Evolutionary conservation across 2,329 filamentous ascomycete species (phyloP), one percentile per base, ranked within the genome.

Genomic region (Aspergillus sp.): DNA sequence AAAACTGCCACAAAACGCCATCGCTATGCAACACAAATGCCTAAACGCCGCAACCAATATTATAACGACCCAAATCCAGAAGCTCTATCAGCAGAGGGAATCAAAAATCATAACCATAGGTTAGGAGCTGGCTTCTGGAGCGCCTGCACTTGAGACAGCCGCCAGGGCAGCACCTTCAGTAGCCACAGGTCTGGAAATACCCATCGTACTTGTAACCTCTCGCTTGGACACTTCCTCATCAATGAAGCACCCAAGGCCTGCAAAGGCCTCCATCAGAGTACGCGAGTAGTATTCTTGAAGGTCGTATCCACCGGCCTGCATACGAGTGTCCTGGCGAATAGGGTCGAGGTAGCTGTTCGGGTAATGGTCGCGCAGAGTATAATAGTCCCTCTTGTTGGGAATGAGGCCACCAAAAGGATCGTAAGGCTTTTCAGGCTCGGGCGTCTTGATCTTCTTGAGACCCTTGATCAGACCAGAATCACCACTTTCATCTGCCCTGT

Each of bases 191-290:
- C 69, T 68, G 15, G 69, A 63, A 6, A 54, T 45, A 4, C 65
- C 64, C 7, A 65, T 36, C 32, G 65, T 62, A 58, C 52, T 62
- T 36, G 62, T 51, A 39, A 64, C 65, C 43, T 76, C 70, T 45
- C 75, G 67, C 39, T 72, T 65, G 2, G 74, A 58, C 17, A 80
- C 70, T 71, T 96, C 93, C 49, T 97, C 92, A 38, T 86, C 89
- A 45, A 99, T 82, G 68, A 96, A 96, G 45, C 96, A 91, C 0
- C 91, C 92, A 62, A 99, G 76, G 0, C 96, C 95, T 0, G 91
- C 87, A 77, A 97, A 98, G 0, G 94, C 92, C 72, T 97, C 93
- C 62, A 91, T 90, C 72, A 99, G 80, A 23, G 91, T 89, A 23
- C 93, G 84, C 7, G 87, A 83, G 69, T 92, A 91, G 72, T 95